These are phyloP conservation scores for Tylopilus orsonianus DNA, from an alignment of 1,284 basidiomycete genomes.

Conservation along the genomic window DNA sequence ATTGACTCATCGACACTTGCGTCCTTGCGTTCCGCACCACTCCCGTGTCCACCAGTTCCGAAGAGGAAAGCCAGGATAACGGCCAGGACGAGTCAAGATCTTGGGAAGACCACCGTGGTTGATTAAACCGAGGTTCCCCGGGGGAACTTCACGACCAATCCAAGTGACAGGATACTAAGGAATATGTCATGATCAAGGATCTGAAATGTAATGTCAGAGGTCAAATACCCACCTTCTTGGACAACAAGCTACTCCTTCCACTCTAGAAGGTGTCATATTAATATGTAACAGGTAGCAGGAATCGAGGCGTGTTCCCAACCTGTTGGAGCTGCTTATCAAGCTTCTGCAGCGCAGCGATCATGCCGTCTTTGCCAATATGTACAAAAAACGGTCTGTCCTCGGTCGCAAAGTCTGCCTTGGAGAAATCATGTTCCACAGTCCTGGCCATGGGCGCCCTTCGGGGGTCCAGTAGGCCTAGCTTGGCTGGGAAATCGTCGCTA, in stretches of 20 bases:
- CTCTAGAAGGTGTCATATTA: conserved; percentile 38
- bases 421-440: conserved; percentile 27
- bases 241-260: conserved; percentile 50
- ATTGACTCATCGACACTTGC: conserved; percentile 41
- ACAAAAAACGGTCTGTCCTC: conserved; percentile 67
- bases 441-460: conserved; percentile 5
- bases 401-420: conserved; percentile 28
- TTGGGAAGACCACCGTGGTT: conserved; percentile 79
- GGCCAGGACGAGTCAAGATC: conserved; percentile 65
- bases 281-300: not conserved
- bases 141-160: conserved; percentile 67
- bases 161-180: conserved; percentile 59
- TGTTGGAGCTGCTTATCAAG: conserved; percentile 57
- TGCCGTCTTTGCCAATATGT: conserved; percentile 59
- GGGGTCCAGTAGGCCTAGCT: conserved; percentile 3
- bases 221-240: conserved; percentile 40
- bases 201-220: not conserved
- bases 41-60: conserved; percentile 79
- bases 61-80: conserved; percentile 72
- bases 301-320: conserved; percentile 37
- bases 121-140: conserved; percentile 66
- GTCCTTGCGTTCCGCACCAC: conserved; percentile 64
- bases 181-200: conserved; percentile 5
- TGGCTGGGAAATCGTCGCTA: conserved; percentile 19
- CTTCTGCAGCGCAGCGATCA: conserved; percentile 63